Percentiles rank a stretch among this genome's conserved stretches.
phyloP scores from a whole-genome alignment of 2,329 filamentous ascomycete species.

The Shiraia sp. region DNA sequence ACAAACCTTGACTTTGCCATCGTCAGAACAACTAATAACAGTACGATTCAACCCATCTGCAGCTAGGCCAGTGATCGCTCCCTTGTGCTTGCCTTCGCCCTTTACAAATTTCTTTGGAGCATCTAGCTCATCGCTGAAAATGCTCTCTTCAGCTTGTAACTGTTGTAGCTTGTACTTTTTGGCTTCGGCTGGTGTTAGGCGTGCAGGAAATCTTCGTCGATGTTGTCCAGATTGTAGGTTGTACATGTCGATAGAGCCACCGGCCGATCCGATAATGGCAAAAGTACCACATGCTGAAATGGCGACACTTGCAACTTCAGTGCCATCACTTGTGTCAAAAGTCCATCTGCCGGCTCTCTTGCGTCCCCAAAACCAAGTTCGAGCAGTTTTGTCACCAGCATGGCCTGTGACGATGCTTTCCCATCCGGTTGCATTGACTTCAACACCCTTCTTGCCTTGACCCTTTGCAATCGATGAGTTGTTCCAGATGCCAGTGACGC shows the following conservation, averaged over 20 bases:
- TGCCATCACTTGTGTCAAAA: constrained; percentile 80
- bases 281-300: constrained; percentile 94
- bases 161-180: constrained; percentile 71
- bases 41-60: constrained; percentile 88
- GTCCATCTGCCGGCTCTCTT: constrained; percentile 93
- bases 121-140: constrained; percentile 10
- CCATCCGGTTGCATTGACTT: constrained; percentile 84
- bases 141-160: constrained; percentile 58
- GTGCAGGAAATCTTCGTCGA: constrained; percentile 83
- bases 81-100: constrained; percentile 73
- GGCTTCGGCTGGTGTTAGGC: constrained; percentile 75
- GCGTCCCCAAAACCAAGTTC: constrained; percentile 98
- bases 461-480: constrained; percentile 67
- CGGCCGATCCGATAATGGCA: constrained; percentile 82
- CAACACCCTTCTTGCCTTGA: constrained; percentile 69
- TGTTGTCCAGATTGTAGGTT: constrained; percentile 93
- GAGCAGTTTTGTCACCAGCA: constrained; percentile 77
- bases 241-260: constrained; percentile 88
- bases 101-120: constrained; percentile 46
- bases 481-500: constrained; percentile 81
- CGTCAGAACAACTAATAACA: constrained; percentile 82
- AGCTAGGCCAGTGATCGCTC: constrained; percentile 80
- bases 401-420: constrained; percentile 96
- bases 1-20: constrained; percentile 80
- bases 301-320: constrained; percentile 80